Evolutionary conservation across 345 rosid genomes (phyloP), one percentile per base, ranked within the genome.

Genomic region (Eucalyptus paniculata): DNA sequence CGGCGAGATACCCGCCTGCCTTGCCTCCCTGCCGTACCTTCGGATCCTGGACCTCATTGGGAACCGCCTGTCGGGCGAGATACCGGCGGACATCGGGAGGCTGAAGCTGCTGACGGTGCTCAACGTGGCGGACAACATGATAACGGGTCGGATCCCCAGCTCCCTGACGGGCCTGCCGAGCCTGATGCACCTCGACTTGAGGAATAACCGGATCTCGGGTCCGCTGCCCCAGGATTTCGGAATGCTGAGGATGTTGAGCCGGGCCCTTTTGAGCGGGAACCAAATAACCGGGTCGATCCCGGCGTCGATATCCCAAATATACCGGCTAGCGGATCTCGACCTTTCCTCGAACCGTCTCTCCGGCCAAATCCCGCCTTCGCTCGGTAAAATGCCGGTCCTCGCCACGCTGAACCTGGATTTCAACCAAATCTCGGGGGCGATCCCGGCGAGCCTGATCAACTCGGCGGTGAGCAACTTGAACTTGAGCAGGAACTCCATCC

Each of bases 251-350:
- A 94, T 91, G 94, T 87, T 93, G 88, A 91, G 94, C 88, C 92
- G 94, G 14, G 94, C 95, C 9, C 90, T 94, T 8, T 62, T 94
- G 32, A 92, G 95, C 89, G 90, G 91, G 19, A 94, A 94, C 53
- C 89, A 72, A 60, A 85, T 94, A 12, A 82, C 85, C 54, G 94
- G 94, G 3, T 9, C 86, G 42, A 92, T 94, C 34, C 95, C 94
- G 42, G 45, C 65, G 8, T 90, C 94, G 26, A 60, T 93, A 37
- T 89, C 94, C 3, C 83, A 19, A 28, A 94, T 94, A 19, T 92
- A 93, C 88, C 93, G 94, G 28, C 90, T 93, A 21, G 93, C 95
- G 4, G 95, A 94, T 87, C 87, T 94, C 32, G 93, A 94, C 88
- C 93, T 94, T 42, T 94, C 95, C 24, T 8, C 89, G 86, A 94